These are phyloP conservation scores for Leccinum longicurvipes DNA, from an alignment of 768 basidiomycete species.

Conservation along the genomic window DNA sequence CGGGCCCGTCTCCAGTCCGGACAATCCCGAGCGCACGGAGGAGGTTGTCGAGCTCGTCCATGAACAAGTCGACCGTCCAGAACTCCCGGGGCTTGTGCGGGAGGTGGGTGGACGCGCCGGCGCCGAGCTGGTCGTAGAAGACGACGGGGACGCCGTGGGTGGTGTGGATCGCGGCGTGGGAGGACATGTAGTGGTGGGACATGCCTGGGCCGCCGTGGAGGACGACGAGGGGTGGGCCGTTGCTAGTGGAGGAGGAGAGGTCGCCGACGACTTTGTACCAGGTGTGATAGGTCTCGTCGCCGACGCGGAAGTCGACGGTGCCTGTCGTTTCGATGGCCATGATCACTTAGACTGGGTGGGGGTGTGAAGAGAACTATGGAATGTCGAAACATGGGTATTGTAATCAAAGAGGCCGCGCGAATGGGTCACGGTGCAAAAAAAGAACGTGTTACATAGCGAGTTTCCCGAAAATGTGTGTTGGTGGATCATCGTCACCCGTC, in stretches of 20 bases:
- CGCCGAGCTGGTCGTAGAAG: constrained; percentile 50
- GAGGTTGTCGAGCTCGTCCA: constrained; percentile 51
- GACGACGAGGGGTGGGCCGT: constrained; percentile 27
- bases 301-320: constrained; percentile 17
- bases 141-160: constrained; percentile 36
- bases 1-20: neutral
- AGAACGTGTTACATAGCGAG: too few species aligned
- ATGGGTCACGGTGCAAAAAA: too few species aligned
- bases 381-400: too few species aligned
- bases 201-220: constrained; percentile 44
- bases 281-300: constrained; percentile 31
- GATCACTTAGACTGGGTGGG: neutral
- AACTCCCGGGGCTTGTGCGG: constrained; percentile 35
- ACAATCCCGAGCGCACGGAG: constrained; percentile 38
- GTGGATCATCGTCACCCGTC: too few species aligned
- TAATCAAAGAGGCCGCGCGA: too few species aligned
- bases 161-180: constrained; percentile 31
- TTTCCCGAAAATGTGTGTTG: too few species aligned
- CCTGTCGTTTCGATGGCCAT: constrained; percentile 13
- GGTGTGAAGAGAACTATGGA: neutral
- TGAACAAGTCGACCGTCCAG: constrained; percentile 48
- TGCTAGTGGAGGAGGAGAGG: constrained; percentile 16
- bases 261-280: constrained; percentile 43
- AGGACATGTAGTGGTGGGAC: constrained; percentile 33
- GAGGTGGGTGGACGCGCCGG: constrained; percentile 42